Percentiles rank a stretch among this genome's conserved stretches.
Conservation (phyloP, 768 basidiomycete genomes). For the Pseudohyphozyma bogoriensis region DNA sequence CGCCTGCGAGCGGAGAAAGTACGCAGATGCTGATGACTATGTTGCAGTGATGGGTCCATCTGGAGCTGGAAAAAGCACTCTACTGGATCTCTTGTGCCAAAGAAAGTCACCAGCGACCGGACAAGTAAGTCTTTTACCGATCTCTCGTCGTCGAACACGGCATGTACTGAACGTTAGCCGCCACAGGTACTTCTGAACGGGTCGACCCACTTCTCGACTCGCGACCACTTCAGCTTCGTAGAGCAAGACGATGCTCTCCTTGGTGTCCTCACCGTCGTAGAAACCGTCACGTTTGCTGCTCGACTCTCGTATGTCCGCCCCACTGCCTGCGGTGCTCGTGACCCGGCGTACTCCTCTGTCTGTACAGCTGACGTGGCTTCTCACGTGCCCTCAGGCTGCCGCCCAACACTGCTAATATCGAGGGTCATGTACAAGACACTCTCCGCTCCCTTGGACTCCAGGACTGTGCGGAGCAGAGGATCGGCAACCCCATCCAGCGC, state of each 20-base stretch:
- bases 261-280: conserved; percentile 51
- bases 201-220: conserved; percentile 34
- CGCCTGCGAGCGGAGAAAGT: too few relatives aligned
- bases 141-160: too few relatives aligned
- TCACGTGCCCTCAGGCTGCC: conserved; percentile 6
- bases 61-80: too few relatives aligned
- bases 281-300: conserved; percentile 49
- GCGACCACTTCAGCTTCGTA: conserved; percentile 46
- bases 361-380: too few relatives aligned
- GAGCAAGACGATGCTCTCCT: conserved; percentile 55
- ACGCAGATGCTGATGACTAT: too few relatives aligned
- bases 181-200: conserved; percentile 30
- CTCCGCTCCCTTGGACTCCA: conserved; percentile 46
- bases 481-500: conserved; percentile 52
- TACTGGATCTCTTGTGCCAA: too few relatives aligned
- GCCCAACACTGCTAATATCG: conserved; percentile 33
- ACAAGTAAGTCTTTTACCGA: too few relatives aligned
- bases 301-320: conserved; percentile 43
- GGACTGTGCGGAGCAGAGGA: conserved; percentile 45
- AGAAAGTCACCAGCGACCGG: too few relatives aligned
- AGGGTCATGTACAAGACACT: conserved; percentile 43
- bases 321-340: too few relatives aligned
- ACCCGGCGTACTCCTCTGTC: background rate
- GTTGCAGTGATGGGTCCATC: too few relatives aligned
- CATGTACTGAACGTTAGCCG: too few relatives aligned